Evolutionary conservation across 2,329 filamentous ascomycete species (phyloP), one percentile per base, ranked within the genome.

Genomic region (Penicillium polonicum): DNA sequence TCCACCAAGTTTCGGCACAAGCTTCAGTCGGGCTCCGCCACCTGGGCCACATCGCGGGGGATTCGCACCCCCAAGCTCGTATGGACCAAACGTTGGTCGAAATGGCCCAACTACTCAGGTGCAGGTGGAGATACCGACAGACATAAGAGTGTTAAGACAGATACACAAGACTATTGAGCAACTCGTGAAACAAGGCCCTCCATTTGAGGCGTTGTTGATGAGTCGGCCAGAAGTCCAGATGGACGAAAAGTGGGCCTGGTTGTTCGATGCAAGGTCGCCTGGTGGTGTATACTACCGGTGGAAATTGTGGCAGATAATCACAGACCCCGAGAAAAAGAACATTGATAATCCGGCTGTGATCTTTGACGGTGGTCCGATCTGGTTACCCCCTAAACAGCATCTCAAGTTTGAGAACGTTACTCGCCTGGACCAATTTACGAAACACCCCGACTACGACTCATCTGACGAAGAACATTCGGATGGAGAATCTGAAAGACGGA

Each of bases 181-280:
- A 3, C 80, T 97, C 0, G 78, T 97, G 9, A 85, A 86, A 23
- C 86, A 94, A 65, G 92, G 92, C 0, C 86, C 90, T 0, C 91
- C 94, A 68, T 95, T 96, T 60, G 94, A 99, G 74, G 92, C 92
- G 5, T 80, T 96, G 2, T 82, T 99, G 7, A 97, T 97, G 94
- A 88, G 88, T 49, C 83, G 90, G 19, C 85, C 89, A 0, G 86
- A 92, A 54, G 89, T 97, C 1, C 91, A 96, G 71, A 83, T 82
- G 41, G 90, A 96, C 59, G 90, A 96, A 72, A 92, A 88, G 64
- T 97, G 93, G 87, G 89, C 92, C 0, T 99, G 92, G 90, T 80
- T 99, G 5, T 99, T 91, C 88, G 89, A 97, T 72, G 84, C 92
- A 21, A 84, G 87, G 63, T 92, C 87, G 68, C 80, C 83, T 61